A percentile compares a stretch with the other conserved stretches of the same genome.
These are phyloP conservation scores for Coemansia javaensis DNA, from an alignment of 192 early-diverging fungal genomes.

Conservation along the genomic window DNA sequence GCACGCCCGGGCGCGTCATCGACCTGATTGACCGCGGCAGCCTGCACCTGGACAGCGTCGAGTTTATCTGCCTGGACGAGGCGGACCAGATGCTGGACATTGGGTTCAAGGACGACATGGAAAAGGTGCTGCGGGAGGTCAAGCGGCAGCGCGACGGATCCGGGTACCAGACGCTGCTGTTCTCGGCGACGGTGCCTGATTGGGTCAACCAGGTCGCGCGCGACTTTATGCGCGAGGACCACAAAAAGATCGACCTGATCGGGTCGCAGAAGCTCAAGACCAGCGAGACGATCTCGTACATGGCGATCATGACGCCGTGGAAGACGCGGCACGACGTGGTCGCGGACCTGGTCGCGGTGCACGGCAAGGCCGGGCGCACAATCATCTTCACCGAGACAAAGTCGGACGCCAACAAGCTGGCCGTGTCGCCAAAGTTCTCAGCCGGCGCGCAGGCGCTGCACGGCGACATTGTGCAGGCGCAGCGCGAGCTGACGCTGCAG, in stretches of 20 bases:
- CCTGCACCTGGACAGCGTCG: slow-evolving; percentile 59
- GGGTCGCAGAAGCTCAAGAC: slow-evolving; percentile 87
- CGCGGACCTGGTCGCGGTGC: slow-evolving; percentile 88
- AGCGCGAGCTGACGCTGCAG: slow-evolving; percentile 91
- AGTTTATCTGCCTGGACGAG: slow-evolving; percentile 90
- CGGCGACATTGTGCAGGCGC: slow-evolving; percentile 74
- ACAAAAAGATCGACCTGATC: slow-evolving; percentile 77
- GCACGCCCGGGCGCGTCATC: slow-evolving; percentile 92
- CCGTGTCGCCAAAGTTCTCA: slow-evolving; percentile 71
- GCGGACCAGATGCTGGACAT: slow-evolving; percentile 95
- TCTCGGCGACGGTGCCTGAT: slow-evolving; percentile 88
- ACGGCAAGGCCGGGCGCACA: slow-evolving; percentile 75
- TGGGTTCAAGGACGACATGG: slow-evolving; percentile 90
- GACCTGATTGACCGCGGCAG: slow-evolving; percentile 69
- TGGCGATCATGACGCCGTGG: slow-evolving; percentile 81
- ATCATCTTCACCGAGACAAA: slow-evolving; percentile 97
- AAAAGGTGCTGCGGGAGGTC: slow-evolving; percentile 82
- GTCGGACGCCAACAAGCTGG: slow-evolving; percentile 77
- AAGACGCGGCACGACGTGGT: slow-evolving; percentile 86
- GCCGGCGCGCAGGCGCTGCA: slow-evolving; percentile 88
- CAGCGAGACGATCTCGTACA: slow-evolving; percentile 79
- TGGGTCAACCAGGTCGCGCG: slow-evolving; percentile 69
- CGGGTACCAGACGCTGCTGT: slow-evolving; percentile 83
- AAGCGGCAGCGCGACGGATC: slow-evolving; percentile 66
- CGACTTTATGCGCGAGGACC: slow-evolving; percentile 61